Evolutionary conservation across 441 rosid species (phyloP), one percentile per base, ranked within the genome.

Genomic region (Erodium texanum): DNA sequence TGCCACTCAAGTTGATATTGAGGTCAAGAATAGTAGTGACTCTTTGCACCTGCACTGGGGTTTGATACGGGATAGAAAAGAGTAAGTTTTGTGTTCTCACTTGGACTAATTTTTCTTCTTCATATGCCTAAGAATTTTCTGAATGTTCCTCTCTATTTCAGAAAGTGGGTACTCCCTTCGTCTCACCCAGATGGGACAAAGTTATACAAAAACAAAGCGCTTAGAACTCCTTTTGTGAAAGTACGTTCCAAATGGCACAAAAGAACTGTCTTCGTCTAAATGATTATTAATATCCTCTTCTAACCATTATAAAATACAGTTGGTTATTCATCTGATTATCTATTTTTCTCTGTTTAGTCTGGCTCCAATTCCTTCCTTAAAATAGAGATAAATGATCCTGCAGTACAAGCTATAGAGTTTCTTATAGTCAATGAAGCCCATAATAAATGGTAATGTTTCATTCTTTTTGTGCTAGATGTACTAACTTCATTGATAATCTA

Each of bases 1-100:
- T 66, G 66, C 69, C 27, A 85, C 77, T 34, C 80, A 74, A 75
- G 82, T 89, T 23, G 80, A 85, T 77, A 73, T 94, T 78, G 83
- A 86, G 72, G 85, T 89, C 23, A 75, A 75, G 18, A 74, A 82
- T 70, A 71, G 74, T 64, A 86, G 89, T 63, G 89, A 87, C 67
- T 82, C 97, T 29, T 81, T 94, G 83, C 70, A 86, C 69, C 85
- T 94, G 45, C 99, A 94, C 74, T 94, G 99, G 97, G 99, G 97
- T 69, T 96, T 71, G 24, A 78, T 89, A 76, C 78, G 76, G 22
- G 94, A 87, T 79, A 83, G 75, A 76, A 85, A 80, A 38, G 89
- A 82, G 99, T 94, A 83, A 79, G 92, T 77, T 71, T 11, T 10
- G 24, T 68, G 70, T 36, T 71, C 19, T 50, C 56, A 50, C 6